A percentile compares a stretch with the other conserved stretches of the same genome.
phyloP scores from a whole-genome alignment of 257 asterid species.

The Rubia yunnanensis region DNA sequence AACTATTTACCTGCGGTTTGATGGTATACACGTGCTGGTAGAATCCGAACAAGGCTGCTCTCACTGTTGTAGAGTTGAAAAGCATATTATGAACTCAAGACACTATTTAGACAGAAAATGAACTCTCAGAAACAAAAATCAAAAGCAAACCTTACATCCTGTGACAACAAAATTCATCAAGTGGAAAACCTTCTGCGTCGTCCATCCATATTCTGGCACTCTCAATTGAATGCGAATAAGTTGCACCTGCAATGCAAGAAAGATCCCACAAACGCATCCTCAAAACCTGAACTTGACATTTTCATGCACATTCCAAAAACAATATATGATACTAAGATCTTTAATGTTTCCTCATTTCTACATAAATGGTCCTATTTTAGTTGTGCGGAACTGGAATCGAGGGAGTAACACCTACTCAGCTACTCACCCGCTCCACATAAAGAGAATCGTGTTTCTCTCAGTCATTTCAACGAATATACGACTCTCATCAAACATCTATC shows the following conservation, averaged over 20 bases:
- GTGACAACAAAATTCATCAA: constrained; percentile 32
- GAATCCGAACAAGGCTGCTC: constrained; percentile 24
- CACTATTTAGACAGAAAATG: neutral
- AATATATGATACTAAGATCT: neutral
- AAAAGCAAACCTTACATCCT: constrained; percentile 28
- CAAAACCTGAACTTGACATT: neutral
- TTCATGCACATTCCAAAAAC: neutral
- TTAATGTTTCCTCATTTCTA: neutral
- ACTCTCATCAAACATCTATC: neutral
- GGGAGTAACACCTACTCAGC: neutral
- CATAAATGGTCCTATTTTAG: neutral
- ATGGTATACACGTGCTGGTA: constrained; percentile 14
- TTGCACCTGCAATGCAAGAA: constrained; percentile 19
- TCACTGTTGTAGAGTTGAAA: constrained; percentile 14
- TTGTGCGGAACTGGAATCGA: neutral
- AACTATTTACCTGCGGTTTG: constrained; percentile 13
- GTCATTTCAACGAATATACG: neutral
- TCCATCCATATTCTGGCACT: constrained; percentile 33
- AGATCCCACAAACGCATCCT: neutral
- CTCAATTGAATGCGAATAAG: constrained; percentile 27
- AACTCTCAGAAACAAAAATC: constrained; percentile 6
- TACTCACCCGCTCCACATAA: neutral
- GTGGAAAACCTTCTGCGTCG: constrained; percentile 36
- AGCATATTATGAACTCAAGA: neutral
- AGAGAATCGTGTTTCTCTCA: neutral